Conservation (phyloP, 306 rosid species). For the Herpetospermum pedunculosum region DNA sequence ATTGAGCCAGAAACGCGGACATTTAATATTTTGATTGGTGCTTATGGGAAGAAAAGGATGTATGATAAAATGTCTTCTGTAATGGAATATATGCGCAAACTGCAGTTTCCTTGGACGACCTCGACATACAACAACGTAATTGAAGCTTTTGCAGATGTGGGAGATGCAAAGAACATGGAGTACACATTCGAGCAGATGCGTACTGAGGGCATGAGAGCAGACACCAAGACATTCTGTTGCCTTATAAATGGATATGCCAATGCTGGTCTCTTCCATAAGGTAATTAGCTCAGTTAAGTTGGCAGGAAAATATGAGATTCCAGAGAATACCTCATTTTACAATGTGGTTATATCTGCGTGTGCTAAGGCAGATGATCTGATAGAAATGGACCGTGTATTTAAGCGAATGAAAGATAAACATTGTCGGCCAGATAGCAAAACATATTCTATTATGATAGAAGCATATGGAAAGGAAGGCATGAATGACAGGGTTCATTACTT, state of each 20-base stretch:
- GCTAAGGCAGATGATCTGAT: slow-evolving; percentile 83
- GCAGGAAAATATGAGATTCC: slow-evolving; percentile 80
- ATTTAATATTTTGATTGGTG: slow-evolving; percentile 77
- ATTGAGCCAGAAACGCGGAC: slow-evolving; percentile 96
- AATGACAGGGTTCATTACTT: slow-evolving; percentile 70
- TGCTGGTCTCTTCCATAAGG: slow-evolving; percentile 96
- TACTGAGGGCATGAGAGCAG: slow-evolving; percentile 84
- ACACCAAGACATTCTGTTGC: slow-evolving; percentile 91
- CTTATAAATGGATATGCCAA: slow-evolving; percentile 85
- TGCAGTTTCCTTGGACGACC: slow-evolving; percentile 94
- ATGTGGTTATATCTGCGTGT: slow-evolving; percentile 74
- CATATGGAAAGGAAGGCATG: slow-evolving; percentile 80
- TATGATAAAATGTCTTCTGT: slow-evolving; percentile 95
- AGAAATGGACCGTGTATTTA: slow-evolving; percentile 88
- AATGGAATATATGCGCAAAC: slow-evolving; percentile 97
- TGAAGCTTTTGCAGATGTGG: slow-evolving; percentile 82
- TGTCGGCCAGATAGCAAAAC: slow-evolving; percentile 58
- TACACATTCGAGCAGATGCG: slow-evolving; percentile 95
- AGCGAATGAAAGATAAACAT: slow-evolving; percentile 69
- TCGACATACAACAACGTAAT: slow-evolving; percentile 91
- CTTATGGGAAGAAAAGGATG: slow-evolving; percentile 87
- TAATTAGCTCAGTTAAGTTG: slow-evolving; percentile 55
- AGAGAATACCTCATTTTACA: slow-evolving; percentile 60
- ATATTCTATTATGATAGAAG: slow-evolving; percentile 54
- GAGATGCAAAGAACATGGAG: slow-evolving; percentile 88